A percentile compares a stretch with the other conserved stretches of the same genome.
Evolutionary conservation across 1,139 yeast species (phyloP).

Genomic region (Meyerozyma smithsonii): DNA sequence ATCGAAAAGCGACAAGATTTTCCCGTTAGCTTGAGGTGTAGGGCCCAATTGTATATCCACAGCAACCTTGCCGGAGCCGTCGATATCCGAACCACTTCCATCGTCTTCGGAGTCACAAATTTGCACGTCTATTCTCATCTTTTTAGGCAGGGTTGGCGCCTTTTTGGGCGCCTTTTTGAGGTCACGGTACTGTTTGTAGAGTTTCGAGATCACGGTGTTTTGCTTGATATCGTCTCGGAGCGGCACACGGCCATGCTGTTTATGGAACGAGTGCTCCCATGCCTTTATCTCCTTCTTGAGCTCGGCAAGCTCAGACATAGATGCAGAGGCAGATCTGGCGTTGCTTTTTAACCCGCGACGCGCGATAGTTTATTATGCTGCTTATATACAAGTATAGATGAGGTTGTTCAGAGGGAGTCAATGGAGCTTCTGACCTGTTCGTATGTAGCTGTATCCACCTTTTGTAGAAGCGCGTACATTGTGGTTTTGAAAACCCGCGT

Average conservation of each 20-base stretch:
- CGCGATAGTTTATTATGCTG: slow-evolving; percentile 1
- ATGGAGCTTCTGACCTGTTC: neutral
- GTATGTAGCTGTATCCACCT: slow-evolving; percentile 8
- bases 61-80: neutral
- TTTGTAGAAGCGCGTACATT: slow-evolving; percentile 13
- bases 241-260: slow-evolving; percentile 45
- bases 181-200: slow-evolving; percentile 42
- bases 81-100: slow-evolving; percentile 4
- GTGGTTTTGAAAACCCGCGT: slow-evolving; percentile 19
- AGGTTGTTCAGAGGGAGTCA: slow-evolving; percentile 11
- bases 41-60: slow-evolving; percentile 53
- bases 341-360: slow-evolving; percentile 6
- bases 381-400: slow-evolving; percentile 8
- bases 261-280: slow-evolving; percentile 56
- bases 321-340: neutral
- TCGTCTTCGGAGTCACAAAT: slow-evolving; percentile 5
- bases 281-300: slow-evolving; percentile 47
- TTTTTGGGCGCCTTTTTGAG: slow-evolving; percentile 14
- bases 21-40: slow-evolving; percentile 71
- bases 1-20: slow-evolving; percentile 64
- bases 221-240: slow-evolving; percentile 49
- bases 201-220: slow-evolving; percentile 34
- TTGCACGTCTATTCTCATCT: slow-evolving; percentile 5
- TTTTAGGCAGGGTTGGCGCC: neutral
- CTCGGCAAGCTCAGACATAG: slow-evolving; percentile 9